Evolutionary conservation across 2,329 filamentous ascomycete genomes (phyloP).

Genomic region (Neonectria hederae): DNA sequence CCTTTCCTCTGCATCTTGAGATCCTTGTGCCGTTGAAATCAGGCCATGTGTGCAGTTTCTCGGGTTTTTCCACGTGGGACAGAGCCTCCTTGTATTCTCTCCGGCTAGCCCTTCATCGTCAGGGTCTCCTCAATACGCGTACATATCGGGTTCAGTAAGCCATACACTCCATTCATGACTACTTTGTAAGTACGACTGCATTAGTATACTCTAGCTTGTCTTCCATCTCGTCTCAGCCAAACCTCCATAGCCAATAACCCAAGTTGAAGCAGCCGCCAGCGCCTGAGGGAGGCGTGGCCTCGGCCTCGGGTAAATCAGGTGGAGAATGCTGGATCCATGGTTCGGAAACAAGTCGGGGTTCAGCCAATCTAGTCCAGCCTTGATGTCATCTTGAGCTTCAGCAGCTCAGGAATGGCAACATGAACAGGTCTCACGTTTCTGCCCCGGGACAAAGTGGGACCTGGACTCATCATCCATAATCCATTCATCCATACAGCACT

Average conservation of each 20-base stretch:
- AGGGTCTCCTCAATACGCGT: neutral
- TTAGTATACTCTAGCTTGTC: neutral
- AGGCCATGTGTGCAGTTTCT: slow-evolving; percentile 11
- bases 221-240: neutral
- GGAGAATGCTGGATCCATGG: neutral
- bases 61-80: neutral
- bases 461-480: slow-evolving; percentile 19
- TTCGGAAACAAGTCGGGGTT: neutral
- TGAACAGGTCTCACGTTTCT: slow-evolving; percentile 19
- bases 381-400: slow-evolving; percentile 12
- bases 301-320: neutral
- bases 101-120: neutral
- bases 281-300: neutral
- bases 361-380: slow-evolving; percentile 1
- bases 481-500: slow-evolving; percentile 4
- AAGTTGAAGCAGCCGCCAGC: no score
- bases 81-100: neutral
- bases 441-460: neutral
- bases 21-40: neutral
- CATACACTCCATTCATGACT: neutral
- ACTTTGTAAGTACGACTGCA: neutral
- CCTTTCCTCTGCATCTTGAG: neutral
- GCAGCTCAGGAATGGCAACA: slow-evolving; percentile 27
- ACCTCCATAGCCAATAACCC: neutral
- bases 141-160: neutral